These are phyloP conservation scores for Camellia sinensis DNA, from an alignment of 148 eudicot species.

Conservation along the genomic window DNA sequence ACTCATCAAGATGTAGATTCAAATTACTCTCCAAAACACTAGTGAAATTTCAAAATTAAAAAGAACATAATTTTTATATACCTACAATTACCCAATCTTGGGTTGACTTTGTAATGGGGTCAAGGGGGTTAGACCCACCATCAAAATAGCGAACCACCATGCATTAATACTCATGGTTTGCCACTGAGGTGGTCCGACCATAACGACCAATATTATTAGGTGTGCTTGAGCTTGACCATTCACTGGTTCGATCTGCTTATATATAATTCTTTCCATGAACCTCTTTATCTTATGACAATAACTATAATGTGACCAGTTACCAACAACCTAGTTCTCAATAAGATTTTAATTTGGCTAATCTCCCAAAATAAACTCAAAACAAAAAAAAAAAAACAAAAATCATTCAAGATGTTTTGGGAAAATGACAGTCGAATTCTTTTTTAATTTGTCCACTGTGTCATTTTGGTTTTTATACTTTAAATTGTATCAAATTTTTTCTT, in stretches of 20 bases:
- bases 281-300: background rate
- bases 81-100: background rate
- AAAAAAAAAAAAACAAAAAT: background rate
- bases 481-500: too few species aligned
- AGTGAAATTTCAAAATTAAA: too few species aligned
- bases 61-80: too few species aligned
- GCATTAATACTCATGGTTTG: background rate
- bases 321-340: background rate
- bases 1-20: too few species aligned
- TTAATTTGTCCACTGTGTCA: too few species aligned
- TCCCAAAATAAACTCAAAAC: background rate
- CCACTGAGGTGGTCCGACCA: background rate
- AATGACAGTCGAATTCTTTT: too few species aligned
- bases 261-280: background rate
- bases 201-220: conserved; percentile 8
- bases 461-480: too few species aligned
- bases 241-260: background rate
- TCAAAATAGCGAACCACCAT: background rate
- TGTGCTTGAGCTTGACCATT: background rate
- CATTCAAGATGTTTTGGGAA: background rate
- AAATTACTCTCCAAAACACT: too few species aligned
- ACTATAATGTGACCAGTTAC: background rate
- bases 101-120: background rate
- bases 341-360: background rate
- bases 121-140: conserved; percentile 1